Evolutionary conservation across 2,329 filamentous ascomycete species (phyloP).

Genomic region (Hypoxylon sp.): DNA sequence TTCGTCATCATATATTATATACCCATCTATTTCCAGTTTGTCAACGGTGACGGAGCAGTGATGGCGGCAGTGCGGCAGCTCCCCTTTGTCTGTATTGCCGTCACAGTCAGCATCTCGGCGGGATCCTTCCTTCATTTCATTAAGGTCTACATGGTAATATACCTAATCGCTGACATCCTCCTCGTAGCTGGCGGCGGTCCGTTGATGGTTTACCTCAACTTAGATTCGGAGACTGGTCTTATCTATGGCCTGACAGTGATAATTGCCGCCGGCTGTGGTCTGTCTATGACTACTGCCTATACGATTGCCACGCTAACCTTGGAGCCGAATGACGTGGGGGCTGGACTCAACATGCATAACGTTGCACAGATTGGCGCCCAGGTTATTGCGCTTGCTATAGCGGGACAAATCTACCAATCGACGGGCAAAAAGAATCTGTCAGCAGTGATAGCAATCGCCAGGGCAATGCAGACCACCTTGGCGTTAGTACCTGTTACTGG

Average conservation of each 20-base stretch:
- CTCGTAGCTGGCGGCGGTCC: constrained; percentile 49
- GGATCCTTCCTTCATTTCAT: constrained; percentile 52
- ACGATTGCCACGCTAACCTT: constrained; percentile 46
- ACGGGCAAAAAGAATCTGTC: constrained; percentile 5
- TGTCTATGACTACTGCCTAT: constrained; percentile 51
- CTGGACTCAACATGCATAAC: constrained; percentile 46
- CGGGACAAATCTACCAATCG: constrained; percentile 19
- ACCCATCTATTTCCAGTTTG: constrained; percentile 51
- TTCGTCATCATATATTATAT: constrained; percentile 59
- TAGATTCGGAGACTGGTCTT: constrained; percentile 30
- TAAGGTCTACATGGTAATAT: constrained; percentile 55
- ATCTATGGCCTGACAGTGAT: constrained; percentile 54
- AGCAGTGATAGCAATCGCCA: constrained; percentile 10
- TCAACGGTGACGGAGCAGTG: constrained; percentile 54
- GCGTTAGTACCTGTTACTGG: constrained; percentile 11
- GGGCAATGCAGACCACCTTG: constrained; percentile 11
- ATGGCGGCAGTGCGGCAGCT: constrained; percentile 54
- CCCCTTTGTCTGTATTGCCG: constrained; percentile 55
- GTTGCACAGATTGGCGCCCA: constrained; percentile 32
- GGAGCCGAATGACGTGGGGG: constrained; percentile 15
- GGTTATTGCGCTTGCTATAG: constrained; percentile 13
- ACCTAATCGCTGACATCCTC: constrained; percentile 52
- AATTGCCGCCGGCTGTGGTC: constrained; percentile 55
- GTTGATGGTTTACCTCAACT: neutral
- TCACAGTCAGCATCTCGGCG: constrained; percentile 51